Evolutionary conservation across 768 basidiomycete species (phyloP).

Genomic region (Tulasnella sp.): DNA sequence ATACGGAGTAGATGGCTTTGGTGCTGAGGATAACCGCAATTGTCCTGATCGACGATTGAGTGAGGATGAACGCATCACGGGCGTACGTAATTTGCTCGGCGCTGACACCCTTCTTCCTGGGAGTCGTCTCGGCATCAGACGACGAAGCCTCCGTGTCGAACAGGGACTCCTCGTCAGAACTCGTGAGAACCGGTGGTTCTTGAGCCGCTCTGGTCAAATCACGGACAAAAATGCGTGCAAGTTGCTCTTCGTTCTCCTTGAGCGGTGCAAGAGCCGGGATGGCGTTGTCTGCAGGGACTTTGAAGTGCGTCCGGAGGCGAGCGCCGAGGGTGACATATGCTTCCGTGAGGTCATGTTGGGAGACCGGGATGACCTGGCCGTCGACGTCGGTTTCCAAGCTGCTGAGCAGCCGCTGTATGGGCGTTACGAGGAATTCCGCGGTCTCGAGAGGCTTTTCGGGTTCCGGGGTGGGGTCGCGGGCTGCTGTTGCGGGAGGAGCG

Average conservation of each 20-base stretch:
- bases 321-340: conserved; percentile 64
- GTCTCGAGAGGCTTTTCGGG: conserved; percentile 59
- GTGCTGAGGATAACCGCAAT: conserved; percentile 53
- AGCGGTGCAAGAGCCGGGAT: conserved; percentile 10
- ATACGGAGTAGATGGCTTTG: conserved; percentile 41
- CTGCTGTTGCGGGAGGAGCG: conserved; percentile 39
- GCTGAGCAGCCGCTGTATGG: conserved; percentile 53
- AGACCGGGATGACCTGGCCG: conserved; percentile 25
- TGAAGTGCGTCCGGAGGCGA: conserved; percentile 47
- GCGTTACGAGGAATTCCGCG: conserved; percentile 54
- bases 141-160: neutral
- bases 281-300: neutral
- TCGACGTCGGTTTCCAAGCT: conserved; percentile 21
- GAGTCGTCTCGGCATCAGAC: conserved; percentile 44
- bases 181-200: conserved; percentile 7
- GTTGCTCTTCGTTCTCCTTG: conserved; percentile 38
- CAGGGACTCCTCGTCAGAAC: conserved; percentile 6
- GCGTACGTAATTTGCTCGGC: conserved; percentile 70
- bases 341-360: conserved; percentile 55
- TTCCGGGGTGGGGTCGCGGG: conserved; percentile 67
- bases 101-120: conserved; percentile 55
- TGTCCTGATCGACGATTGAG: conserved; percentile 60
- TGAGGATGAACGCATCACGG: conserved; percentile 66
- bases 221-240: conserved; percentile 55
- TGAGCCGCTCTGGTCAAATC: conserved; percentile 55